Base-by-base conservation (phyloP, 2,329 filamentous ascomycete genomes). In the Fusarium sp. region DNA sequence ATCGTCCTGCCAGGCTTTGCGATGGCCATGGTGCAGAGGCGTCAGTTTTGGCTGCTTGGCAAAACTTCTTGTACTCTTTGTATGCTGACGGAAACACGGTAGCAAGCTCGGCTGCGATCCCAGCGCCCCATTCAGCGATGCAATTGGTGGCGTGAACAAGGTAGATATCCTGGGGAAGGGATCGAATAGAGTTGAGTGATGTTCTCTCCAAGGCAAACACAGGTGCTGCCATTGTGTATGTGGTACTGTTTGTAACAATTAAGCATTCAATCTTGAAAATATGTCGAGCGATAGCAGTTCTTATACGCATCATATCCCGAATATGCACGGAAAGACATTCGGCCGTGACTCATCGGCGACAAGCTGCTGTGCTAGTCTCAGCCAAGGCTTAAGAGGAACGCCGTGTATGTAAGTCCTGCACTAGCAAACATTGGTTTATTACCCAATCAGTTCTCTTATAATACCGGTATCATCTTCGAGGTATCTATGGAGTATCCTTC, bases 71-170 rank as follows among this genome's bases (percentile, higher is more conserved):
- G 57, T 75, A 74, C 2, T 53, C 53, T 15, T 35, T 39, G n/a
- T 48, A 71, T 1, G 73, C 70, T 1, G 58, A 56, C 0, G 72
- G 72, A 9, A 74, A 75, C 6, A 71, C 56, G 2, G 26, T n/a
- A 0, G 59, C 64, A 0, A 75, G 63, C 39, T 74, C 71, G 13
- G 63, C 56, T 6, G 72, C 71, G 34, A 75, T 65, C 13, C 74
- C 72, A 1, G 67, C 58, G 28, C 70, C 73, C 72, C 74, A 76
- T 34, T 62, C 54, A 2, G 59, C 73, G 39, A 75, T 64, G 55
- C 72, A 74, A 31, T 74, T 74, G 28, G 72, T 74, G 1, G 70
- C 70, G 32, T 75, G 74, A 7, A 74, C 66, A 44, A 75, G 64
- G 41, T 72, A 70, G 39, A 45, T 44, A 9, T 60, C 44, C 2